Percentiles rank a stretch among this genome's conserved stretches.
These are phyloP conservation scores for Leccinum subgranulosum DNA, from an alignment of 768 basidiomycete species.

Conservation along the genomic window DNA sequence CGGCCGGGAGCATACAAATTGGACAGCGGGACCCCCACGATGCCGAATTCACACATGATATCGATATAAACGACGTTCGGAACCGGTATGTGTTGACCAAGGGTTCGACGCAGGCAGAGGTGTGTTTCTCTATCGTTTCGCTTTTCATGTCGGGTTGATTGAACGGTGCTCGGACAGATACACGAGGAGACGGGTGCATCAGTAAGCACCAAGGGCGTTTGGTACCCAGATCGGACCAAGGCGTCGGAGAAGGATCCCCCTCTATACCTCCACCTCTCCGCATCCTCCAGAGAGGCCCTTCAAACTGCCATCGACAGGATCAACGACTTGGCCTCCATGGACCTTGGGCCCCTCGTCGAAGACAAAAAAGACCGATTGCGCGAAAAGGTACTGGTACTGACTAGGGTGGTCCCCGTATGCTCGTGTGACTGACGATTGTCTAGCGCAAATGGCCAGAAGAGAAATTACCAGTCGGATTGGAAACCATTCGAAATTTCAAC, in stretches of 20 bases:
- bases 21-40: constrained; percentile 65
- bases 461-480: constrained; percentile 85
- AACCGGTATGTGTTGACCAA: constrained; percentile 95
- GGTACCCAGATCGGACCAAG: constrained; percentile 92
- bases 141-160: not conserved
- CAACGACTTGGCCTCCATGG: constrained; percentile 68
- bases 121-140: constrained; percentile 34
- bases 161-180: constrained; percentile 54
- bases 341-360: constrained; percentile 79
- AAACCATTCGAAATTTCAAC: constrained; percentile 94
- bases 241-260: constrained; percentile 93
- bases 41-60: constrained; percentile 82
- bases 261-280: constrained; percentile 90
- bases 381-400: constrained; percentile 60
- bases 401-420: not conserved
- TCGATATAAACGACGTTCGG: constrained; percentile 95
- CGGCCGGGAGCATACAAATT: constrained; percentile 38
- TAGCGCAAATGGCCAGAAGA: constrained; percentile 98
- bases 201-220: constrained; percentile 89
- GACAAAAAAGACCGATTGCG: constrained; percentile 68
- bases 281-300: constrained; percentile 60
- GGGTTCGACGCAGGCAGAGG: constrained; percentile 89
- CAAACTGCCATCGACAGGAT: constrained; percentile 68
- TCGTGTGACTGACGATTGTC: constrained; percentile 9
- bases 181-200: constrained; percentile 90